Base-by-base conservation (phyloP, 2,329 filamentous ascomycete genomes). In the Phaeosphaeriaceae sp. region DNA sequence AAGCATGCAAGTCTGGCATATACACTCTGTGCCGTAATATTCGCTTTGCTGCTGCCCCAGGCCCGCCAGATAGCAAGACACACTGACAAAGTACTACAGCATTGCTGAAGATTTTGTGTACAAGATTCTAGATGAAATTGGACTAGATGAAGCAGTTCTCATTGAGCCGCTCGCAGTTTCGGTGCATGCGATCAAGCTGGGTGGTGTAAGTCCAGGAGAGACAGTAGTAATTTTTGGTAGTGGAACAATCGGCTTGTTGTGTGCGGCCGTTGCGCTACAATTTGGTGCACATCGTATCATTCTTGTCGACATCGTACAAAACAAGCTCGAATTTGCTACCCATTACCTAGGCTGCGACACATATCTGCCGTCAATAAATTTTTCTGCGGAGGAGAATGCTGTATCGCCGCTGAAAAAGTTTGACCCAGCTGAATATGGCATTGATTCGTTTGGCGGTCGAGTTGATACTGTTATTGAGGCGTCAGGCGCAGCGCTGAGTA, bases 21-120 rank as follows among this genome's bases (percentile, higher is more conserved):
- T 97, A 97, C 80, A 96, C 97, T 72, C 90, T 92, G 43, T 97
- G 93, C 77, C 88, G 92, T 62, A 81, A 81, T 38, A 91, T 97
- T 63, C 79, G 83, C 44, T 97, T 97, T 79, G 81, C 94, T 32
- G 94, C 90, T 30, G 97, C 93, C 1, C 92, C 93, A 4, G 93
- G 92, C 2, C 86, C 95, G 15, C 83, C 89, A 4, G 62, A 65
- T 23, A 67, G 7, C 54, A 48, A 4, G 93, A 93, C 21, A 82
- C 96, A 58, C 81, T 97, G 63, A 83, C 91, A 54, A 86, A 92
- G 74, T 97, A 95, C 72, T 90, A 95, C 75, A 92, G 90, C 76
- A 89, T 96, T 76, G 90, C 90, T 3, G 90, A 91, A 18, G 81
- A 88, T 34, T 96, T 92, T 89, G 96, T 92, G 76, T 91, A 96